Conservation (phyloP, 345 rosid species). For the Salix koriyanagi region DNA sequence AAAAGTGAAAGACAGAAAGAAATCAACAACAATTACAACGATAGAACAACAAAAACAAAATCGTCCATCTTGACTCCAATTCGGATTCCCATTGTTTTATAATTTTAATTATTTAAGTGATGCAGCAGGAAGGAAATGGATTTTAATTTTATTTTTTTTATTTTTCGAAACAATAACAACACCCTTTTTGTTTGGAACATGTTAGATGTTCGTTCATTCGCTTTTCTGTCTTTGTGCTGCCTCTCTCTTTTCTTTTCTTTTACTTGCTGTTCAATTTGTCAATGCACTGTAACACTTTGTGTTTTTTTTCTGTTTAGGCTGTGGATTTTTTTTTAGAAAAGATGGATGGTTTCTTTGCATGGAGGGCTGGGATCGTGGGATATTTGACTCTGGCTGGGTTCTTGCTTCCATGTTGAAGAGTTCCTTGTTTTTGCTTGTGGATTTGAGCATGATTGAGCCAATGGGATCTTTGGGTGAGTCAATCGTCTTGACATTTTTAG, state of each 20-base stretch:
- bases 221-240: too few species aligned
- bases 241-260: too few species aligned
- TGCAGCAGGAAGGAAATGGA: background rate
- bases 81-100: constrained; percentile 23
- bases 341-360: background rate
- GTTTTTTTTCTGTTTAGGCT: background rate
- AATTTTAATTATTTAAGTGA: background rate
- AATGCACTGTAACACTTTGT: background rate
- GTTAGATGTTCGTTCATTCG: background rate
- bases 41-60: constrained; percentile 14
- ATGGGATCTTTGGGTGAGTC: constrained; percentile 22
- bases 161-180: background rate
- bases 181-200: background rate
- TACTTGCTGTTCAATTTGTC: background rate
- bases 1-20: background rate
- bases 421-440: background rate
- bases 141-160: too few species aligned
- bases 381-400: constrained; percentile 7
- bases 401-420: constrained; percentile 1
- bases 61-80: constrained; percentile 24
- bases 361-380: background rate
- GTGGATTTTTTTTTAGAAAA: background rate
- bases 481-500: constrained; percentile 6
- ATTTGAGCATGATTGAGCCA: background rate
- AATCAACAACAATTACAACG: constrained; percentile 29